Conservation (phyloP, 192 early-diverging fungal genomes). For the Podila epicladia region DNA sequence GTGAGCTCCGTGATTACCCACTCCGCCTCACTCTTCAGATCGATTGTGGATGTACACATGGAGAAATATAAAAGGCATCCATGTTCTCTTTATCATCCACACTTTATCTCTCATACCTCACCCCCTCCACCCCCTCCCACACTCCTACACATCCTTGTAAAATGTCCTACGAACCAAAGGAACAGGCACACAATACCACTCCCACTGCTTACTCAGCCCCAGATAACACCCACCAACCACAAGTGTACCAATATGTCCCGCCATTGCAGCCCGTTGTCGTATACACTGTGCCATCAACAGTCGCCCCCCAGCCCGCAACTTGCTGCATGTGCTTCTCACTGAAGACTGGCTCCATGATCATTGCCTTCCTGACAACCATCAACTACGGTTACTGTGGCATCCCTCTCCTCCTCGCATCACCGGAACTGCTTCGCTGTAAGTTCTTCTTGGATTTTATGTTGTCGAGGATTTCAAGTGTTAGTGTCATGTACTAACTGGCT, state of each 20-base stretch:
- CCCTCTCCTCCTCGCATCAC: neutral
- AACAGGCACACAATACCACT: conserved; percentile 17
- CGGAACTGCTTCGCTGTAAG: no score
- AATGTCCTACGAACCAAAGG: conserved; percentile 22
- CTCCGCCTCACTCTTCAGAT: no score
- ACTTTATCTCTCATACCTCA: no score
- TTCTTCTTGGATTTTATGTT: no score
- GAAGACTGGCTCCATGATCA: neutral
- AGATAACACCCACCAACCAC: neutral
- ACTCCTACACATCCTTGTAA: neutral
- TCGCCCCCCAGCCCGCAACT: neutral
- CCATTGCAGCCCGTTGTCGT: neutral
- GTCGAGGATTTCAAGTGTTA: no score
- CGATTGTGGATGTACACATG: no score
- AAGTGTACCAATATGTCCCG: conserved; percentile 15
- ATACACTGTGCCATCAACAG: neutral
- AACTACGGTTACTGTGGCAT: neutral
- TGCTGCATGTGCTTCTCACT: neutral
- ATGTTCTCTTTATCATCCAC: no score
- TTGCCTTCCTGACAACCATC: neutral
- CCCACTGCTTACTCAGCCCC: neutral
- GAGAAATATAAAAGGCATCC: no score
- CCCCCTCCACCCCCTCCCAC: no score
- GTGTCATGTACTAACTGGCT: no score
- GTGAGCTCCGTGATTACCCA: no score